phyloP scores from a whole-genome alignment of 2,329 filamentous ascomycete genomes.

The Clarireedia sp. region DNA sequence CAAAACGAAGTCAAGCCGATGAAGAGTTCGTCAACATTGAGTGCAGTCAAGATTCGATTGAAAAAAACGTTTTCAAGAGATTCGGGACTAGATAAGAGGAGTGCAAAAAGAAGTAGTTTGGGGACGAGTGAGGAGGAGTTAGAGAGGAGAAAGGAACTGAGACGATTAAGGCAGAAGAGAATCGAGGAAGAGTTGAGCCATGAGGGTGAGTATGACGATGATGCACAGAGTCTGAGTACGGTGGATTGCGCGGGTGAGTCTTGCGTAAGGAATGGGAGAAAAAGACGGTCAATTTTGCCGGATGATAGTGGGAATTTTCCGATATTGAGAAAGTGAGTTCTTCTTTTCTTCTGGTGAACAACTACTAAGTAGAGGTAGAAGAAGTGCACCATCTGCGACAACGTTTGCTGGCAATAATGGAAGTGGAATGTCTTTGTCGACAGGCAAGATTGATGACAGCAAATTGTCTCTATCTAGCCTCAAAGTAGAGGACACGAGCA shows the following conservation, averaged over 20 bases:
- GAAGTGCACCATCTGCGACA: background rate
- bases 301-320: slow-evolving; percentile 9
- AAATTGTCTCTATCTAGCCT: background rate
- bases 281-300: slow-evolving; percentile 5
- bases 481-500: background rate
- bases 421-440: background rate
- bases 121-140: slow-evolving; percentile 45
- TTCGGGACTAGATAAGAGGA: slow-evolving; percentile 31
- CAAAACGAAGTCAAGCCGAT: slow-evolving; percentile 30
- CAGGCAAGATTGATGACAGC: background rate
- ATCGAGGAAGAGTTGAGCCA: slow-evolving; percentile 50
- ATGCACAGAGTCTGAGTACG: slow-evolving; percentile 26
- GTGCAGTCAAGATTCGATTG: slow-evolving; percentile 35
- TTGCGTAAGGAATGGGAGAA: background rate
- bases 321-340: slow-evolving; percentile 1
- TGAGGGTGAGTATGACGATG: slow-evolving; percentile 35
- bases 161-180: slow-evolving; percentile 45
- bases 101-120: slow-evolving; percentile 33
- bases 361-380: background rate
- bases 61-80: slow-evolving; percentile 38
- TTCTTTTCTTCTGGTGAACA: background rate
- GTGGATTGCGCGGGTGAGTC: slow-evolving; percentile 1
- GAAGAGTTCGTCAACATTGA: slow-evolving; percentile 34
- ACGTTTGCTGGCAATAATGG: background rate
- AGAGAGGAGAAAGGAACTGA: slow-evolving; percentile 47